Percentiles rank a stretch among this genome's conserved stretches.
These are phyloP conservation scores for Melastoma candidum DNA, from an alignment of 441 rosid genomes.

Conservation along the genomic window DNA sequence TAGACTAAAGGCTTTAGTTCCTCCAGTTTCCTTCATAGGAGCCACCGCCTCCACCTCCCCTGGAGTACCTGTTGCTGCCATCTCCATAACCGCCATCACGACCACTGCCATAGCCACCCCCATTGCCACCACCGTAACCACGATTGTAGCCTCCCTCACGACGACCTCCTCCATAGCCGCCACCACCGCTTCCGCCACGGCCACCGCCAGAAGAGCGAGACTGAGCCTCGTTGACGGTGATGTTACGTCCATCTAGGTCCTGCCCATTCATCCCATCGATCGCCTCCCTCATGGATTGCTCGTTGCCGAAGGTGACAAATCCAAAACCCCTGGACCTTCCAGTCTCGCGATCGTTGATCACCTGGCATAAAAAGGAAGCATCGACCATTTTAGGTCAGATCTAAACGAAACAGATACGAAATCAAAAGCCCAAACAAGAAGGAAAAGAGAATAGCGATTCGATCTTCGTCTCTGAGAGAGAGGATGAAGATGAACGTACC, in stretches of 20 bases:
- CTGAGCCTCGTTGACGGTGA: conserved; percentile 74
- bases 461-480: conserved; percentile 46
- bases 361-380: conserved; percentile 20
- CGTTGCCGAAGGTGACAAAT: conserved; percentile 61
- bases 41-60: conserved; percentile 55
- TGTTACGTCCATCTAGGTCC: conserved; percentile 62
- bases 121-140: conserved; percentile 25
- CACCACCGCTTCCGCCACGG: conserved; percentile 20
- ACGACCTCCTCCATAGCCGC: conserved; percentile 1
- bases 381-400: conserved; percentile 3
- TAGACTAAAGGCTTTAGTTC: conserved; percentile 6
- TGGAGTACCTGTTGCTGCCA: conserved; percentile 25
- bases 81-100: conserved; percentile 19
- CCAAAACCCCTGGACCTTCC: conserved; percentile 75
- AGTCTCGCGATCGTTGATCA: conserved; percentile 74
- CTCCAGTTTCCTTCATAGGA: conserved; percentile 48
- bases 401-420: not conserved
- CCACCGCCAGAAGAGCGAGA: conserved; percentile 52
- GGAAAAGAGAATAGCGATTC: conserved; percentile 31
- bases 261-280: conserved; percentile 71
- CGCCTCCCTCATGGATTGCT: conserved; percentile 67
- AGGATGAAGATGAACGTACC: conserved; percentile 90
- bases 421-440: not conserved
- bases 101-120: conserved; percentile 13
- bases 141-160: conserved; percentile 23